Percentiles rank a stretch among this genome's conserved stretches.
Evolutionary conservation across 169 alveolate genomes (phyloP).

Genomic region (Babesia bigemina): DNA sequence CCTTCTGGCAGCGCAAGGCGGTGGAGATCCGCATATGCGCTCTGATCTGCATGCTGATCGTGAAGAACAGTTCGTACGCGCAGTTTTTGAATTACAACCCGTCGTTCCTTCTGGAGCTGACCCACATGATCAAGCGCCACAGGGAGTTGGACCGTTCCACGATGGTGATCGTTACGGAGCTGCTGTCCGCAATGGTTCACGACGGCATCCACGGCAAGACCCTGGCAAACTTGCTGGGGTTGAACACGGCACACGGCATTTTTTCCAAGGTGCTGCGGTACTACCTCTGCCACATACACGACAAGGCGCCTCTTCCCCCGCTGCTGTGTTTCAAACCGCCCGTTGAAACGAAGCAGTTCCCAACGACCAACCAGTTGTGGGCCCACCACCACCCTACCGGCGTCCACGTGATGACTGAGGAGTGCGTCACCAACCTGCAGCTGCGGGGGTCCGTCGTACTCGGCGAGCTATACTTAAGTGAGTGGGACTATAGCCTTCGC

Average conservation of each 20-base stretch:
- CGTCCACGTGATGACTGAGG: conserved; percentile 4
- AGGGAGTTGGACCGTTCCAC: conserved; percentile 44
- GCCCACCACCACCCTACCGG: background rate
- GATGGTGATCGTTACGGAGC: conserved; percentile 60
- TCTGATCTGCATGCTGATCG: conserved; percentile 43
- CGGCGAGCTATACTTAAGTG: conserved; percentile 5
- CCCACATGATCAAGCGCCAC: conserved; percentile 48
- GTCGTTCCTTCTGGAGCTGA: conserved; percentile 59
- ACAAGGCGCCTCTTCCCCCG: conserved; percentile 49
- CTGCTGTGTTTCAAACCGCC: conserved; percentile 21
- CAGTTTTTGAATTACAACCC: conserved; percentile 64
- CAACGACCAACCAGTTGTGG: conserved; percentile 5
- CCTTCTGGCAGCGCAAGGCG: conserved; percentile 30
- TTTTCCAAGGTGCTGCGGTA: conserved; percentile 56
- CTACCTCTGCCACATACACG: conserved; percentile 55
- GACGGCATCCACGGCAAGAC: conserved; percentile 67
- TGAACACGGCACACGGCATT: conserved; percentile 57
- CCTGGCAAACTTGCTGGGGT: conserved; percentile 51
- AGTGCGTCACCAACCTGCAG: conserved; percentile 3
- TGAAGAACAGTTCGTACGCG: conserved; percentile 37
- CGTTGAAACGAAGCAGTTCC: background rate
- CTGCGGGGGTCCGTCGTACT: conserved; percentile 24
- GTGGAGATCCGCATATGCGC: conserved; percentile 63
- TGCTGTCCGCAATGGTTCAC: conserved; percentile 62
- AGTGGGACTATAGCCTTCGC: conserved; percentile 37